These are phyloP conservation scores for Bacidia rubella DNA, from an alignment of 495 filamentous ascomycete species.

Conservation along the genomic window DNA sequence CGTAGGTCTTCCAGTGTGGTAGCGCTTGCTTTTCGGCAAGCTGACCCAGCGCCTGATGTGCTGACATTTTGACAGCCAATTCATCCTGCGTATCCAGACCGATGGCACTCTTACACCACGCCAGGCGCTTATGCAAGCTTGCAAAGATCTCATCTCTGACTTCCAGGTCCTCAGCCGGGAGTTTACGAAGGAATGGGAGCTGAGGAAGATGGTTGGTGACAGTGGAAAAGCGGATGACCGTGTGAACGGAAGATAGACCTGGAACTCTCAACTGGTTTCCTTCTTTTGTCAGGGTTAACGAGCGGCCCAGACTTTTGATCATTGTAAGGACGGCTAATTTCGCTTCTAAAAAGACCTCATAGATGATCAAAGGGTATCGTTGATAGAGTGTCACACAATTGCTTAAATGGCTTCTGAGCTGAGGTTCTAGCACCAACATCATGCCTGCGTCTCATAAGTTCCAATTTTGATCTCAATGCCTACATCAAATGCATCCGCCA, in stretches of 20 bases:
- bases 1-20: conserved; percentile 28
- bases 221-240: conserved; percentile 29
- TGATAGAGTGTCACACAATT: too few species aligned
- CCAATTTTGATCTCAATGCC: too few species aligned
- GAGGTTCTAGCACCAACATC: too few species aligned
- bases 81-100: conserved; percentile 82
- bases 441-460: too few species aligned
- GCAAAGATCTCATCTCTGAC: conserved; percentile 63
- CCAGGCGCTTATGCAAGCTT: conserved; percentile 67
- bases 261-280: too few species aligned
- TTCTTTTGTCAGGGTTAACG: too few species aligned
- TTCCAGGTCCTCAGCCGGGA: conserved; percentile 64
- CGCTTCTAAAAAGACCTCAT: too few species aligned
- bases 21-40: neutral
- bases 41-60: neutral
- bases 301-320: too few species aligned
- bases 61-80: conserved; percentile 29
- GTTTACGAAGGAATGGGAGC: conserved; percentile 89
- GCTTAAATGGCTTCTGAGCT: too few species aligned
- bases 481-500: too few species aligned
- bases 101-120: conserved; percentile 77
- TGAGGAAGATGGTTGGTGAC: conserved; percentile 75
- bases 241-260: conserved; percentile 5
- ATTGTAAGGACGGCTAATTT: too few species aligned
- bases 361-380: too few species aligned